phyloP scores from a whole-genome alignment of 1,139 yeast genomes.

The Yamadazyma triangularis region DNA sequence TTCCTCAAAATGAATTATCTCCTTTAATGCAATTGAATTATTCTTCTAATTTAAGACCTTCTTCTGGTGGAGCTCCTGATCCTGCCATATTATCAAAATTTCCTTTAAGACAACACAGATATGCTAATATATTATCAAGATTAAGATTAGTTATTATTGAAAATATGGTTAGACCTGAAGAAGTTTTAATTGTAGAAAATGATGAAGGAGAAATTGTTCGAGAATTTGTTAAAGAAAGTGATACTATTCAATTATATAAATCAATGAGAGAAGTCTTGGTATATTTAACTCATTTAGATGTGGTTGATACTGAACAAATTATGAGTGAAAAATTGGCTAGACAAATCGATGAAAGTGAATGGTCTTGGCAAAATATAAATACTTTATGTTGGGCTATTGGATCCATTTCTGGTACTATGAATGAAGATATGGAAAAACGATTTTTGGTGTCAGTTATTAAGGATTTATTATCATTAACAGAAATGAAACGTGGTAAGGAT shows the following conservation, averaged over 20 bases:
- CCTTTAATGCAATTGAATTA: constrained; percentile 73
- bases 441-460: constrained; percentile 90
- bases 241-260: constrained; percentile 91
- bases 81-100: constrained; percentile 71
- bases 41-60: constrained; percentile 40
- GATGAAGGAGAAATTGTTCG: constrained; percentile 99
- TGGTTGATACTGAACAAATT: constrained; percentile 86
- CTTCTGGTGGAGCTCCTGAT: constrained; percentile 74
- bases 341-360: constrained; percentile 93
- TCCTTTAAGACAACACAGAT: constrained; percentile 83
- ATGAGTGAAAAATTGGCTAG: constrained; percentile 88
- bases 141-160: constrained; percentile 89
- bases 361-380: constrained; percentile 99
- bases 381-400: constrained; percentile 99
- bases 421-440: constrained; percentile 94
- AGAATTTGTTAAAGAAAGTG: constrained; percentile 95
- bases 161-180: constrained; percentile 98
- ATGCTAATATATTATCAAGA: constrained; percentile 69
- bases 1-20: constrained; percentile 66
- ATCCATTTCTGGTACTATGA: constrained; percentile 97
- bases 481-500: constrained; percentile 94
- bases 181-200: constrained; percentile 91
- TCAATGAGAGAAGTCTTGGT: constrained; percentile 95
- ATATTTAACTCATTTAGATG: constrained; percentile 91
- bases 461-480: constrained; percentile 86